A percentile compares a stretch with the other conserved stretches of the same genome.
Evolutionary conservation across 73 alveolate species (phyloP).

Genomic region (Stentor roeselii): DNA sequence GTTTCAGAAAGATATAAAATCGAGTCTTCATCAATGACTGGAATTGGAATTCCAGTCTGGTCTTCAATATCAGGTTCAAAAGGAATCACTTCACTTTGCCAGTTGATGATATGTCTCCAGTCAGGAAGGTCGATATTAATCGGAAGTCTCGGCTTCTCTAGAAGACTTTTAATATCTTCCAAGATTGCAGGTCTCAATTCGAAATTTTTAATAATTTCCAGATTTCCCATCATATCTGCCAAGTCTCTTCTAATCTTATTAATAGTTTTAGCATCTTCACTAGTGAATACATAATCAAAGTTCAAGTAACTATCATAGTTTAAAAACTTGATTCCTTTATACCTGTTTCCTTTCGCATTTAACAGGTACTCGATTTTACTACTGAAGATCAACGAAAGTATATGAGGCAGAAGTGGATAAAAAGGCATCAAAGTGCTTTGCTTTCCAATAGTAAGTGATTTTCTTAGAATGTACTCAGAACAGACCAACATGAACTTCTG

Average conservation of each 20-base stretch:
- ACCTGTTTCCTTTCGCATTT: neutral
- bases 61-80: neutral
- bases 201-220: neutral
- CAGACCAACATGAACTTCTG: neutral
- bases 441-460: neutral
- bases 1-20: neutral
- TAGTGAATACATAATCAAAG: neutral
- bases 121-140: neutral
- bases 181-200: neutral
- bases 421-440: neutral
- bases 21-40: neutral
- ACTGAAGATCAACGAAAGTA: neutral
- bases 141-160: neutral
- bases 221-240: neutral
- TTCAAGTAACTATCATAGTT: neutral
- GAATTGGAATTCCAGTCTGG: neutral
- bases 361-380: neutral
- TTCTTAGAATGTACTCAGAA: neutral
- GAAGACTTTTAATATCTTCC: neutral
- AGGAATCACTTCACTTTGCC: neutral
- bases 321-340: neutral
- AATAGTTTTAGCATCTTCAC: constrained; percentile 13
- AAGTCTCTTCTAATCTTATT: constrained; percentile 1
- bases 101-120: constrained; percentile 5
- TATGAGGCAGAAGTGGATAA: constrained; percentile 11